Base-by-base conservation (phyloP, 2,329 filamentous ascomycete species). In the Botrytis deweyae region DNA sequence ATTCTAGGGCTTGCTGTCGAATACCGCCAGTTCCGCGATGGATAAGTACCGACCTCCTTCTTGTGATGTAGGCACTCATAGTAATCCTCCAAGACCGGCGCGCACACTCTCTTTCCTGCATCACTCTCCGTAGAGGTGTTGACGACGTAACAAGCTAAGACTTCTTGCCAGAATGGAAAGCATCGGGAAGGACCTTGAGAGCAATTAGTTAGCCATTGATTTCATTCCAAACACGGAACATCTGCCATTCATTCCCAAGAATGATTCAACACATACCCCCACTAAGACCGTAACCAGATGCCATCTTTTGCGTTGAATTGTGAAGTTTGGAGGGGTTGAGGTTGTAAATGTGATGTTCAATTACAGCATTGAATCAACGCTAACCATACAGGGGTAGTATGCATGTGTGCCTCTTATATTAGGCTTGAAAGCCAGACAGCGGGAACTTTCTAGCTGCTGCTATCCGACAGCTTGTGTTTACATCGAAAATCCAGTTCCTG, bases 141-240 rank as follows among this genome's bases (percentile, higher is more conserved):
- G 82, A 97, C 91, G 75, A 98, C 94, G 84, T 99, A 99, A 90
- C 96, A 99, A 81, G 94, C 94, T 83, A 99, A 92, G 78, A 98
- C 91, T 85, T 99, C 96, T 86, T 99, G 96, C 96, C 96, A 99
- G 90, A 98, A 99, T 82, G 95, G 93, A 87, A 97, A 98, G 90
- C 96, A 99, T 84, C 95, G 93, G 79, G 86, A 86, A 33, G 75
- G 72, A 70, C 80, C 80, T 81, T 49, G 25, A 46, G 36, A 62
- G 42, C 14, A n/a, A 49, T 74, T 66, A 52, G 67, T 81, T 40
- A 80, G 78, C 77, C 62, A 76, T 76, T 79, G 77, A 75, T 36
- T 18, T 62, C 58, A 29, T 44, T 69, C 4, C 25, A 42, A 25
- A 14, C 16, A 10, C 20, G 36, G 46, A 68, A 20, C 4, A 22